A percentile compares a stretch with the other conserved stretches of the same genome.
These are phyloP conservation scores for Kazachstania bromeliacearum DNA, from an alignment of 805 yeast species.

Conservation along the genomic window DNA sequence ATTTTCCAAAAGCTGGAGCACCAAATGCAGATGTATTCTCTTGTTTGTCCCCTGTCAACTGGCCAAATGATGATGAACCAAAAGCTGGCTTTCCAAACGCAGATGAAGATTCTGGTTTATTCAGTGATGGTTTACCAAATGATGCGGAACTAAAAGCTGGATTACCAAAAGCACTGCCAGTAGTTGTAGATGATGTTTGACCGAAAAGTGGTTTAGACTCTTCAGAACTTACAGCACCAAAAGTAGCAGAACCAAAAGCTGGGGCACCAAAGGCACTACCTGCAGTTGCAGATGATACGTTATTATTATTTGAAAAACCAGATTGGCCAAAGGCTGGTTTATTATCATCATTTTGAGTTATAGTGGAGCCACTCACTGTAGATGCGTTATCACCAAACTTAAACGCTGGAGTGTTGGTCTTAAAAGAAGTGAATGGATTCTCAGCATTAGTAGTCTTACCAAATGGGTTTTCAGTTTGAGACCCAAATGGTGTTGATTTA, in stretches of 20 bases:
- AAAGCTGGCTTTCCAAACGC: constrained; percentile 8
- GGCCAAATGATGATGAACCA: constrained; percentile 1
- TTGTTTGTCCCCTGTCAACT: neutral
- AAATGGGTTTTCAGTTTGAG: too few species aligned
- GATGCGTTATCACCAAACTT: too few species aligned
- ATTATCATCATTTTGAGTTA: neutral
- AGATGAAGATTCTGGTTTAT: constrained; percentile 5
- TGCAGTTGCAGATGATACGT: constrained; percentile 13
- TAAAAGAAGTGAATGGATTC: too few species aligned
- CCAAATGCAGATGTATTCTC: neutral
- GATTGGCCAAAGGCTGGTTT: neutral
- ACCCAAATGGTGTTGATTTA: too few species aligned
- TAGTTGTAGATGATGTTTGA: constrained; percentile 3
- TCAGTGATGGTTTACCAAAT: constrained; percentile 6
- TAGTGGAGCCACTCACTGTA: too few species aligned
- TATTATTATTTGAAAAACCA: neutral
- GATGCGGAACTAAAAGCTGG: constrained; percentile 16
- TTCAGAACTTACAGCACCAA: constrained; percentile 6
- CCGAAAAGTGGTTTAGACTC: constrained; percentile 9
- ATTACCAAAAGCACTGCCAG: constrained; percentile 16
- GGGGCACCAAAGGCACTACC: constrained; percentile 17
- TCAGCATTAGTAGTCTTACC: constrained; percentile 1
- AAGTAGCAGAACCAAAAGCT: constrained; percentile 5
- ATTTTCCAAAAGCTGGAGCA: constrained; percentile 11
- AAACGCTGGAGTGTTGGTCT: too few species aligned